Evolutionary conservation across 106 monocot genomes (phyloP).

Genomic region (Iris macrosiphon): DNA sequence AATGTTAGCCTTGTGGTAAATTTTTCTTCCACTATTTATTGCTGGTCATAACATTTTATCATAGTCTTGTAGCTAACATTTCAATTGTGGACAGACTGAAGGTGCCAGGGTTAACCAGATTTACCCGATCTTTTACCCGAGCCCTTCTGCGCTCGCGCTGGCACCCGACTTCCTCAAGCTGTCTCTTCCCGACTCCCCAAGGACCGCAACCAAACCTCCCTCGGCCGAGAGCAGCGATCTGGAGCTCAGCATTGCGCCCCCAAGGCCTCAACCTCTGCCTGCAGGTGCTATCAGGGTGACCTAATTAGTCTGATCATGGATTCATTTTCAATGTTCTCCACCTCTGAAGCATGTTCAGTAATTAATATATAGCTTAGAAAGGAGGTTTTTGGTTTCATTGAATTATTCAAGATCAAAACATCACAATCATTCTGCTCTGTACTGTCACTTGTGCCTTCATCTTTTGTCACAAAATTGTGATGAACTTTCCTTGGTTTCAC

Average conservation of each 20-base stretch:
- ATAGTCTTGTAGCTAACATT: neutral
- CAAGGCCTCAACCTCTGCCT: slow-evolving; percentile 14
- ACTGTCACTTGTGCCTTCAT: neutral
- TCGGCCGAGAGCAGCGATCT: slow-evolving; percentile 12
- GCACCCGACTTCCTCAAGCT: slow-evolving; percentile 15
- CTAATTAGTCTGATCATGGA: neutral
- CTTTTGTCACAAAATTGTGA: neutral
- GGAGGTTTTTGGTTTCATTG: neutral
- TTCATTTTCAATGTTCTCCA: neutral
- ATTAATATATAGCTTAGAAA: neutral
- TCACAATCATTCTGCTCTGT: neutral
- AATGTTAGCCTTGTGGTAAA: neutral
- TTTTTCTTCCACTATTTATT: neutral
- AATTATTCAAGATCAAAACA: neutral
- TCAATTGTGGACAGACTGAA: neutral
- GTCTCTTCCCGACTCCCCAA: slow-evolving; percentile 8
- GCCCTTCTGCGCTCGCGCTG: neutral
- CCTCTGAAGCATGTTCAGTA: neutral
- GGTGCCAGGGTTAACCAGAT: neutral
- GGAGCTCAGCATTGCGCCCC: slow-evolving; percentile 44
- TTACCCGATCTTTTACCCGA: neutral
- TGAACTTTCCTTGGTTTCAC: too few species aligned
- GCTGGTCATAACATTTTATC: neutral
- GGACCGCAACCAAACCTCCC: neutral
- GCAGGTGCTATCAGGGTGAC: slow-evolving; percentile 9